Evolutionary conservation across 768 basidiomycete genomes (phyloP).

Genomic region (Tylopilus sp.): DNA sequence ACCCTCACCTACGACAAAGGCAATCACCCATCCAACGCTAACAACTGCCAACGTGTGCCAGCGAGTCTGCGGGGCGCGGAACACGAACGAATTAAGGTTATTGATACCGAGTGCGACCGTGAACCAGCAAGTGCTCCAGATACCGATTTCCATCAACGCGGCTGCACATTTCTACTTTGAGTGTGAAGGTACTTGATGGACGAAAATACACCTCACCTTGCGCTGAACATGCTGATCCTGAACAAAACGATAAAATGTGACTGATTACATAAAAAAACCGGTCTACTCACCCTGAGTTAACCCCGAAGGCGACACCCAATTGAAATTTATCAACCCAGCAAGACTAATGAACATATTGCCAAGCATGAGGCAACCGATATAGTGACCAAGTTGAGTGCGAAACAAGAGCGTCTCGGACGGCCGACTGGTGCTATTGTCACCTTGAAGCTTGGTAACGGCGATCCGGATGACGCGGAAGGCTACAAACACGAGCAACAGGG

Average conservation of each 20-base stretch:
- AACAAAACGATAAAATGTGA: slow-evolving; percentile 3
- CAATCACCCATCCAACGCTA: slow-evolving; percentile 50
- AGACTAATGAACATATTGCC: slow-evolving; percentile 52
- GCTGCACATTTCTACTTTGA: slow-evolving; percentile 33
- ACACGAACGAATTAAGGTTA: slow-evolving; percentile 62
- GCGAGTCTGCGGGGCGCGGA: slow-evolving; percentile 49
- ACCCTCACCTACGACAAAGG: slow-evolving; percentile 49
- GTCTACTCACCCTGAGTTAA: slow-evolving; percentile 45
- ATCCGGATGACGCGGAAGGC: slow-evolving; percentile 47
- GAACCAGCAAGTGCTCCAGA: slow-evolving; percentile 62
- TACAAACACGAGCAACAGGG: slow-evolving; percentile 50
- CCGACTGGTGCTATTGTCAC: slow-evolving; percentile 26
- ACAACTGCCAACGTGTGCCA: slow-evolving; percentile 44
- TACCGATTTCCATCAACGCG: slow-evolving; percentile 57
- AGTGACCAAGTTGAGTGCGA: slow-evolving; percentile 67
- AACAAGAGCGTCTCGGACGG: slow-evolving; percentile 57
- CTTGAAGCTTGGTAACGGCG: slow-evolving; percentile 34
- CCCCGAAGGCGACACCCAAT: slow-evolving; percentile 44
- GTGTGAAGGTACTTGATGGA: neutral
- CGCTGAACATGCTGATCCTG: slow-evolving; percentile 48
- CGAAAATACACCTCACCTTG: slow-evolving; percentile 47
- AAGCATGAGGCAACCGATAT: slow-evolving; percentile 59
- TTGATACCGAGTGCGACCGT: slow-evolving; percentile 62
- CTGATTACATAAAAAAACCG: neutral
- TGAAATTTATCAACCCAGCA: slow-evolving; percentile 52